These are phyloP conservation scores for Metarhizium rileyi DNA, from an alignment of 2,329 filamentous ascomycete species.

Conservation along the genomic window DNA sequence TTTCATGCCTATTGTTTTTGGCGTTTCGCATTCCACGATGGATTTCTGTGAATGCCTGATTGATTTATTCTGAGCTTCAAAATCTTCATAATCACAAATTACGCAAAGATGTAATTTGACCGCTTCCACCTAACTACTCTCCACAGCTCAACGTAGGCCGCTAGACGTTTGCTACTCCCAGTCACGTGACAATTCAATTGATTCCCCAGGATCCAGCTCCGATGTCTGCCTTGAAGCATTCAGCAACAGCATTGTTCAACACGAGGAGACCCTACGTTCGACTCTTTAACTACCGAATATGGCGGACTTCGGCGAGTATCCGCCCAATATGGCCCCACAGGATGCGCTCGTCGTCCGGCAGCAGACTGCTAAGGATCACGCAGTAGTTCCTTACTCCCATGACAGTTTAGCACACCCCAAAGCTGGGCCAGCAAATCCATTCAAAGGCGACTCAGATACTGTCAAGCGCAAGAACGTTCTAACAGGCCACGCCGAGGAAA, in stretches of 20 bases:
- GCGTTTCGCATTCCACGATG: background rate
- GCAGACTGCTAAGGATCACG: constrained; percentile 47
- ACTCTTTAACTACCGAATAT: constrained; percentile 26
- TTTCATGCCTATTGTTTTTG: background rate
- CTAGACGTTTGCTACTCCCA: background rate
- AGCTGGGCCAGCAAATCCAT: constrained; percentile 66
- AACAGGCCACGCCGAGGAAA: constrained; percentile 82
- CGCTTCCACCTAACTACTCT: background rate
- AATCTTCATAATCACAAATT: no score
- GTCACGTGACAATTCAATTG: background rate
- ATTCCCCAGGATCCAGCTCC: background rate
- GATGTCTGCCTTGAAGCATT: background rate
- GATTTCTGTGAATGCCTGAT: background rate
- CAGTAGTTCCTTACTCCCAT: constrained; percentile 57
- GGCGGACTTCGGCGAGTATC: constrained; percentile 53
- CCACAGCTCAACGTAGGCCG: background rate
- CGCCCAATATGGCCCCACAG: constrained; percentile 55
- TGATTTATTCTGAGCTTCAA: background rate
- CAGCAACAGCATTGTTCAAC: background rate
- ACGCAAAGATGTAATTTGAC: background rate
- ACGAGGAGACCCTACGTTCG: background rate
- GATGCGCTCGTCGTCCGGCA: constrained; percentile 51
- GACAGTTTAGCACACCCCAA: constrained; percentile 58
- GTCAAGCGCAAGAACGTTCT: constrained; percentile 72
- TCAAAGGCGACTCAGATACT: constrained; percentile 49